Base-by-base conservation (phyloP, 2,329 filamentous ascomycete species). In the Fulvia fulva region DNA sequence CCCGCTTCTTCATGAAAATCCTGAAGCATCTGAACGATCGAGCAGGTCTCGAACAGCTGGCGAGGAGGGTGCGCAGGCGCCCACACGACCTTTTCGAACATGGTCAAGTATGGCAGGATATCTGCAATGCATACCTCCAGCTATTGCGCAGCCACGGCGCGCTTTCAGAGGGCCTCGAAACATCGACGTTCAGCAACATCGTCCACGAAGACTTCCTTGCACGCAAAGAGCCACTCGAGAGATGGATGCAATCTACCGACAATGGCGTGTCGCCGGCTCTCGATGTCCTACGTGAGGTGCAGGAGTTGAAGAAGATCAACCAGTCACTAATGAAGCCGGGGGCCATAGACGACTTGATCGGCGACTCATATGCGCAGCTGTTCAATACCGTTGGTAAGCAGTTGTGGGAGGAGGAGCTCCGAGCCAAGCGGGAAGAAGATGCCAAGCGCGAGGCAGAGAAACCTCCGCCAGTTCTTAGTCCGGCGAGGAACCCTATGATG, bases 301-400 rank as follows among this genome's bases (percentile, higher is more conserved):
- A 87, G 25, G 87, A 90, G 65, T 75, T 90, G 32, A 89, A 89
- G 69, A 87, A 86, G 71, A 82, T 97, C 46, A 99, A 99, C 70
- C 87, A 87, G 43, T 88, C 87, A 49, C 80, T 96, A 7, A 94
- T 95, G 83, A 97, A 96, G 74, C 83, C 88, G 0, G 83, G 86
- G 0, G 81, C 87, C 9, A 93, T 97, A 46, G 94, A 99, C 68
- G 94, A 99, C 69, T 81, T 97, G n/a, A 89, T 97, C 64, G 89
- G 87, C 22, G 94, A 99, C 74, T 87, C 89, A 51, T 99, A 96
- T 73, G 88, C 90, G 1, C 81, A 85, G 51, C 78, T 96, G 16
- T 94, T 90, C 70, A 80, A 82, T 19, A 83, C 87, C 28, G 77
- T 91, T 51, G 85, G 85, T 1, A 82, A 82, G 44, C 79, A 78